Conservation (phyloP, 2,329 filamentous ascomycete species). For the Fusarium anguioides region DNA sequence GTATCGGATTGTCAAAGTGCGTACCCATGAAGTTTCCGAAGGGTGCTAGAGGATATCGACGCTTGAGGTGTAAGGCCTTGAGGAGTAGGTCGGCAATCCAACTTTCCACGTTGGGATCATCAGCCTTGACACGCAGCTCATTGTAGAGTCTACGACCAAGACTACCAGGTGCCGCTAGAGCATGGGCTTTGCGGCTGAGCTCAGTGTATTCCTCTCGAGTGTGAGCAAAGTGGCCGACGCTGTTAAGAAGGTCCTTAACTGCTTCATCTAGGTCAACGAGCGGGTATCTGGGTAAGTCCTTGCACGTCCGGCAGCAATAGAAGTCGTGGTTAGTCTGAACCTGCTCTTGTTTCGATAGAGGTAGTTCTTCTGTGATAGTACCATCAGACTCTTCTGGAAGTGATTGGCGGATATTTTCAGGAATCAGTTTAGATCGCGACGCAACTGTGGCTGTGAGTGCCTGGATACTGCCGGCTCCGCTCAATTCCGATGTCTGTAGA, state of each 20-base stretch:
- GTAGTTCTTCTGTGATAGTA: background rate
- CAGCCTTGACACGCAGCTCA: background rate
- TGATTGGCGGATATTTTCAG: background rate
- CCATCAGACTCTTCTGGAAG: rapidly evolving
- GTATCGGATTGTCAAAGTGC: background rate
- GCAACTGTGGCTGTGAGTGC: conserved; percentile 6
- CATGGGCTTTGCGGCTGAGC: conserved; percentile 11
- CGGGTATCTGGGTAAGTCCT: background rate
- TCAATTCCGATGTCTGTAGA: conserved; percentile 7
- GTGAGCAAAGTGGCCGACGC: conserved; percentile 3
- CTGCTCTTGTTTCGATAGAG: background rate
- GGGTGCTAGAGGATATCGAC: conserved; percentile 6
- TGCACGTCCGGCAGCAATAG: conserved; percentile 8
- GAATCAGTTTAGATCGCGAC: background rate
- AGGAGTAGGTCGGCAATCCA: conserved; percentile 11
- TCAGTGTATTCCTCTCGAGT: conserved; percentile 1
- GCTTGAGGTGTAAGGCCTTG: conserved; percentile 4
- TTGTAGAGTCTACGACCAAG: conserved; percentile 11
- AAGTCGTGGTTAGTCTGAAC: background rate
- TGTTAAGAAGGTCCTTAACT: background rate
- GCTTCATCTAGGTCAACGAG: conserved; percentile 11
- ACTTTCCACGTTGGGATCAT: conserved; percentile 6
- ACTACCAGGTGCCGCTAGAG: background rate
- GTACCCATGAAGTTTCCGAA: conserved; percentile 10
- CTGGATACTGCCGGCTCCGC: conserved; percentile 2